Evolutionary conservation across 345 rosid genomes (phyloP).

Genomic region (Eucalyptus lansdowneana): DNA sequence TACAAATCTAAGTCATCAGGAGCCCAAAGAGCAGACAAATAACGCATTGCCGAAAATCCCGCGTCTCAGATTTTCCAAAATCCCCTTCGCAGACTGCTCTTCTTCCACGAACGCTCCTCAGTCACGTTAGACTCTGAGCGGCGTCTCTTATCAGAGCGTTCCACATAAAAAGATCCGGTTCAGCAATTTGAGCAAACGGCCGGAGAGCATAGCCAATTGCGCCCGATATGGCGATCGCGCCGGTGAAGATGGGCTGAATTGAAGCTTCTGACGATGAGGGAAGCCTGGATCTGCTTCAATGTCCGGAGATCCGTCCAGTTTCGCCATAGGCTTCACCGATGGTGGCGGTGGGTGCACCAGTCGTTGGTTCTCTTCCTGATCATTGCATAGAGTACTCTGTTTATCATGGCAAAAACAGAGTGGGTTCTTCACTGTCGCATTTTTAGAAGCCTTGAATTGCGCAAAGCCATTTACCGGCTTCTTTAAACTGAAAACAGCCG

Average conservation of each 20-base stretch:
- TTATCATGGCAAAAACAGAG: background rate
- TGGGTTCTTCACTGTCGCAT: background rate
- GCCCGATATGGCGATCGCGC: conserved; percentile 11
- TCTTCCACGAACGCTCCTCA: background rate
- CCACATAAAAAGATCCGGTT: conserved; percentile 51
- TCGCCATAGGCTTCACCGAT: background rate
- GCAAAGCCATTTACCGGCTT: background rate
- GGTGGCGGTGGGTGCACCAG: background rate
- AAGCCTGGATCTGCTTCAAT: conserved; percentile 35
- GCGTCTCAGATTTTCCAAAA: background rate
- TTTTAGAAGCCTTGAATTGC: background rate
- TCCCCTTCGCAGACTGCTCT: background rate
- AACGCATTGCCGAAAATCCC: background rate
- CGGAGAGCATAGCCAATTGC: conserved; percentile 32
- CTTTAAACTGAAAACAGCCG: background rate
- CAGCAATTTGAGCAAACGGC: conserved; percentile 23
- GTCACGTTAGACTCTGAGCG: conserved; percentile 17
- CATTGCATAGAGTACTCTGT: background rate
- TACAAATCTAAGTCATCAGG: background rate
- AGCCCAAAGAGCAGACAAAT: background rate
- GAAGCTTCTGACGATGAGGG: conserved; percentile 26
- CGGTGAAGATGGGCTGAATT: conserved; percentile 28
- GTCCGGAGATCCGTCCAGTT: conserved; percentile 27
- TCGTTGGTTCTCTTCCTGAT: background rate
- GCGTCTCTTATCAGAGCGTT: conserved; percentile 44